These are phyloP conservation scores for Amanita subjunquillea DNA, from an alignment of 768 basidiomycete genomes.

Conservation along the genomic window DNA sequence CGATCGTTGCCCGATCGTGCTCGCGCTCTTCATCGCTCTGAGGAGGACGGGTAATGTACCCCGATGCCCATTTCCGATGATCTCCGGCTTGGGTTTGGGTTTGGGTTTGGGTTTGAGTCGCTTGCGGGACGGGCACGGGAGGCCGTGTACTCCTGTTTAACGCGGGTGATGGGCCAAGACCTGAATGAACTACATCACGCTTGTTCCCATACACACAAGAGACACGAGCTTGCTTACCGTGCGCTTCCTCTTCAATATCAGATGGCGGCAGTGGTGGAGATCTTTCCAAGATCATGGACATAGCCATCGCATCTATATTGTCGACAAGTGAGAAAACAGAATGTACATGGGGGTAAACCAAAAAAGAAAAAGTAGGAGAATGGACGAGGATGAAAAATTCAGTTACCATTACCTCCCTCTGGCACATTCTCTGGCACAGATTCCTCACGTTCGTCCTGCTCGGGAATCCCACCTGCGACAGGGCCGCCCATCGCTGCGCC, in stretches of 20 bases:
- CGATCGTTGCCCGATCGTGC: background rate
- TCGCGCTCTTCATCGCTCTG: constrained; percentile 10
- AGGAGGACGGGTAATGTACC: background rate
- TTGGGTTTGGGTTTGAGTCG: background rate
- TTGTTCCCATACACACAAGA: background rate
- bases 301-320: constrained; percentile 2
- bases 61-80: background rate
- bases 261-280: background rate
- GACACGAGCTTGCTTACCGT: background rate
- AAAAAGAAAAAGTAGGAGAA: background rate
- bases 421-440: constrained; percentile 4
- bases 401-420: constrained; percentile 11
- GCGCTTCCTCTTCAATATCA: background rate
- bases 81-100: background rate
- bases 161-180: background rate
- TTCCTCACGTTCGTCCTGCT: constrained; percentile 5
- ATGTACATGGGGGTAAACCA: background rate
- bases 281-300: constrained; percentile 1
- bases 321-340: background rate
- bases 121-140: background rate
- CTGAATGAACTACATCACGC: background rate
- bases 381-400: background rate
- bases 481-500: background rate
- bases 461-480: background rate
- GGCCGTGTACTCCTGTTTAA: background rate